phyloP scores from a whole-genome alignment of 495 filamentous ascomycete genomes.

The Oidiodendron maius region DNA sequence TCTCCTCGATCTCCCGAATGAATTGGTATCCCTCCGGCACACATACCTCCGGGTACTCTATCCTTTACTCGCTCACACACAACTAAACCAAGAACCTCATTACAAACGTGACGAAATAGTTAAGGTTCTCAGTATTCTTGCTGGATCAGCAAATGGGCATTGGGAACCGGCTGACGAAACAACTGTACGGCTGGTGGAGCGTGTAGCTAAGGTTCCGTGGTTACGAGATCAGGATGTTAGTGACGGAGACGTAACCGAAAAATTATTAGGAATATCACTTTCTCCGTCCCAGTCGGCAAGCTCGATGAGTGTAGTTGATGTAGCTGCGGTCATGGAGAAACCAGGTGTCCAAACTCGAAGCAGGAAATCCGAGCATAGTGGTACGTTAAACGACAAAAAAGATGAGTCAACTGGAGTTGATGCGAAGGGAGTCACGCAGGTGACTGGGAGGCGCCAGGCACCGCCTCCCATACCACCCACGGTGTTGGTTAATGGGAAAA shows the following conservation, averaged over 20 bases:
- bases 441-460: constrained; percentile 32
- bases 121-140: constrained; percentile 64
- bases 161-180: constrained; percentile 91
- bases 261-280: constrained; percentile 44
- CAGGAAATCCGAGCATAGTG: constrained; percentile 38
- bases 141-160: constrained; percentile 57
- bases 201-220: constrained; percentile 83
- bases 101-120: constrained; percentile 89
- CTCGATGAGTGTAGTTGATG: constrained; percentile 65
- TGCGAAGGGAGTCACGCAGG: constrained; percentile 14
- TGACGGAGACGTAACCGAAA: constrained; percentile 39
- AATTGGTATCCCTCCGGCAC: constrained; percentile 74
- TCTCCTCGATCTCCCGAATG: constrained; percentile 82
- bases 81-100: constrained; percentile 74
- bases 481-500: constrained; percentile 17
- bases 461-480: constrained; percentile 31
- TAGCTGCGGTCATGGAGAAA: constrained; percentile 75
- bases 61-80: constrained; percentile 84
- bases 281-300: constrained; percentile 40
- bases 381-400: constrained; percentile 4
- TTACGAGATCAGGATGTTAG: constrained; percentile 43
- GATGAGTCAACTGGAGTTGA: constrained; percentile 5
- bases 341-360: constrained; percentile 83
- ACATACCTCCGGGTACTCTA: constrained; percentile 97
- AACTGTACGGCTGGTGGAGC: constrained; percentile 72